phyloP scores from a whole-genome alignment of 1,284 basidiomycete genomes.

The Neonothopanus nambi region DNA sequence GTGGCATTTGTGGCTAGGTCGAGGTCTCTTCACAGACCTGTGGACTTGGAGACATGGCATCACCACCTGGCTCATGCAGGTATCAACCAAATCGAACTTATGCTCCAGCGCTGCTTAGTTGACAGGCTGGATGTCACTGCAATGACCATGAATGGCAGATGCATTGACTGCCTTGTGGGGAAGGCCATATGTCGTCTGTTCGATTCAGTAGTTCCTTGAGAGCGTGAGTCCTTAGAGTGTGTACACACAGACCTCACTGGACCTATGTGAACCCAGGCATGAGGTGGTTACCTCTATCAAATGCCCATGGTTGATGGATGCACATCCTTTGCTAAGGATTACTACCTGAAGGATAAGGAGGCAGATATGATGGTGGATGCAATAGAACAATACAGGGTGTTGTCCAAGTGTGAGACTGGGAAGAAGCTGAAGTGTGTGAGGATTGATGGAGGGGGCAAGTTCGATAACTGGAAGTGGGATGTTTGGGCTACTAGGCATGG shows the following conservation, averaged over 20 bases:
- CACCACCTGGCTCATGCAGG: background rate
- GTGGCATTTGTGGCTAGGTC: background rate
- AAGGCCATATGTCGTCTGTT: slow-evolving; percentile 3
- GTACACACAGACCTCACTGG: slow-evolving; percentile 15
- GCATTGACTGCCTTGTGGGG: slow-evolving; percentile 6
- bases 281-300: background rate
- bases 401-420: background rate
- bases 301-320: slow-evolving; percentile 4
- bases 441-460: slow-evolving; percentile 3
- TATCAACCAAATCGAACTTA: background rate
- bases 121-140: slow-evolving; percentile 4
- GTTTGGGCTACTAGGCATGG: slow-evolving; percentile 17
- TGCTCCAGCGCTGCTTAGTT: background rate
- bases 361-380: background rate
- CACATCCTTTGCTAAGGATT: slow-evolving; percentile 1
- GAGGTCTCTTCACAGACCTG: background rate
- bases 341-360: slow-evolving; percentile 8
- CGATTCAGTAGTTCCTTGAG: background rate
- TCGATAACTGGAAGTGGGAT: background rate
- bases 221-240: background rate
- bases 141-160: background rate
- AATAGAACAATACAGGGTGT: background rate
- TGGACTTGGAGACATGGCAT: background rate
- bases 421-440: background rate
- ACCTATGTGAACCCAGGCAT: slow-evolving; percentile 7